phyloP scores from a whole-genome alignment of 2,329 filamentous ascomycete genomes.

The Trichophyton mentagrophytes region DNA sequence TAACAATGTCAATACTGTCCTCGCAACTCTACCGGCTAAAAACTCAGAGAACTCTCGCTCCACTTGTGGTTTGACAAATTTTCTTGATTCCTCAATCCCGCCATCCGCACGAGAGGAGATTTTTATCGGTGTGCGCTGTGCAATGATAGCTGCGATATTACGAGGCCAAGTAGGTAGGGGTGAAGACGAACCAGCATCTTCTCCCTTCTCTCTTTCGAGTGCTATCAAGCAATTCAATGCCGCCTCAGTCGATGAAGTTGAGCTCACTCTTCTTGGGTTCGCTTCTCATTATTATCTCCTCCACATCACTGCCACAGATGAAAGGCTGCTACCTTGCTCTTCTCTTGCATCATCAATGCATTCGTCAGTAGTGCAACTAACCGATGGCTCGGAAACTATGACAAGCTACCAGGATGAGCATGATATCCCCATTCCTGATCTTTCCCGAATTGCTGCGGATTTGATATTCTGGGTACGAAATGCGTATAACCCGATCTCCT shows the following conservation, averaged over 20 bases:
- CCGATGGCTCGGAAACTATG: conserved; percentile 8
- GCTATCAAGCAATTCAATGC: conserved; percentile 32
- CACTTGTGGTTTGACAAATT: conserved; percentile 21
- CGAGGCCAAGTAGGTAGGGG: conserved; percentile 26
- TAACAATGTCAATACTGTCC: conserved; percentile 39
- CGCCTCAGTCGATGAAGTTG: conserved; percentile 31
- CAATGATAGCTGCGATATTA: conserved; percentile 45
- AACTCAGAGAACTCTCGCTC: conserved; percentile 17
- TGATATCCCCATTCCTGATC: conserved; percentile 20
- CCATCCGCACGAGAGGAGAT: conserved; percentile 40
- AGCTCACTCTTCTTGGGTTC: conserved; percentile 32
- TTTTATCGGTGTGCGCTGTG: conserved; percentile 44
- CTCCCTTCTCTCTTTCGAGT: conserved; percentile 28
- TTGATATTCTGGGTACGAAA: conserved; percentile 34
- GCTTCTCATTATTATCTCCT: conserved; percentile 31
- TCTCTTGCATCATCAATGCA: conserved; percentile 13
- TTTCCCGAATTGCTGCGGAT: conserved; percentile 28
- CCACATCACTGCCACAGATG: conserved; percentile 29
- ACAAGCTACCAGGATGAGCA: conserved; percentile 21
- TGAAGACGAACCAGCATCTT: conserved; percentile 19
- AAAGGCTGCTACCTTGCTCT: conserved; percentile 23
- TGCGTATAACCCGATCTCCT: conserved; percentile 33
- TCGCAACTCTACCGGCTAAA: conserved; percentile 38
- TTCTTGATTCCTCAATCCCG: conserved; percentile 44
- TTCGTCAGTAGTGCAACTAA: conserved; percentile 11